These are phyloP conservation scores for Candida nanaspora DNA, from an alignment of 805 yeast species.

Conservation along the genomic window DNA sequence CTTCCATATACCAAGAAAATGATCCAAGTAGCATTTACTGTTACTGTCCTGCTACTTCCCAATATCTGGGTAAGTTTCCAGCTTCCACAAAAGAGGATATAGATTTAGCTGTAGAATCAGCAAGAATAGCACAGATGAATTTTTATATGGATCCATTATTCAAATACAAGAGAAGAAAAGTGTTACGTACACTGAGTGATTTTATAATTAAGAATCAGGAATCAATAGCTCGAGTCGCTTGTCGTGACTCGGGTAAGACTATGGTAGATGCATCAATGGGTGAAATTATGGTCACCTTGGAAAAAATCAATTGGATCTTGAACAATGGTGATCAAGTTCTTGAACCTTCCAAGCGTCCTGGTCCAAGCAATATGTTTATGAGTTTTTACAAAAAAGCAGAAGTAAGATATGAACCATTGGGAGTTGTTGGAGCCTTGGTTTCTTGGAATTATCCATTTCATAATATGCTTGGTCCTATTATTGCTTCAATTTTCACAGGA, in stretches of 20 bases:
- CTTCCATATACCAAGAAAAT: conserved; percentile 47
- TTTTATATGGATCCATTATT: conserved; percentile 51
- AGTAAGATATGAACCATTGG: conserved; percentile 88
- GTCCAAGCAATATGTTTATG: conserved; percentile 81
- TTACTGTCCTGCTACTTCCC: conserved; percentile 96
- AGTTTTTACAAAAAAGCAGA: conserved; percentile 81
- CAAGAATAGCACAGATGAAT: conserved; percentile 45
- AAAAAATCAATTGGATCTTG: conserved; percentile 85
- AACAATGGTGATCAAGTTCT: conserved; percentile 73
- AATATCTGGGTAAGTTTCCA: conserved; percentile 64
- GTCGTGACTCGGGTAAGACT: conserved; percentile 95
- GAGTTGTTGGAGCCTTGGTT: conserved; percentile 82
- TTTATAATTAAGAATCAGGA: conserved; percentile 79
- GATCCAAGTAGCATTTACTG: conserved; percentile 71
- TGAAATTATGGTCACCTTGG: conserved; percentile 90
- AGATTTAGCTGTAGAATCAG: conserved; percentile 50
- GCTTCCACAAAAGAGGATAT: conserved; percentile 65
- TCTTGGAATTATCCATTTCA: conserved; percentile 99
- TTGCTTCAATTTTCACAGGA: conserved; percentile 86
- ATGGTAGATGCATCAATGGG: conserved; percentile 96
- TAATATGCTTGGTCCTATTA: conserved; percentile 85
- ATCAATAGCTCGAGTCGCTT: conserved; percentile 82
- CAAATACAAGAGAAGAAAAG: conserved; percentile 50
- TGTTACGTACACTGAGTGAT: conserved; percentile 62
- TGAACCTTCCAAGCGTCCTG: conserved; percentile 69